Conservation (phyloP, 257 asterid species). For the Datura wrightii region DNA sequence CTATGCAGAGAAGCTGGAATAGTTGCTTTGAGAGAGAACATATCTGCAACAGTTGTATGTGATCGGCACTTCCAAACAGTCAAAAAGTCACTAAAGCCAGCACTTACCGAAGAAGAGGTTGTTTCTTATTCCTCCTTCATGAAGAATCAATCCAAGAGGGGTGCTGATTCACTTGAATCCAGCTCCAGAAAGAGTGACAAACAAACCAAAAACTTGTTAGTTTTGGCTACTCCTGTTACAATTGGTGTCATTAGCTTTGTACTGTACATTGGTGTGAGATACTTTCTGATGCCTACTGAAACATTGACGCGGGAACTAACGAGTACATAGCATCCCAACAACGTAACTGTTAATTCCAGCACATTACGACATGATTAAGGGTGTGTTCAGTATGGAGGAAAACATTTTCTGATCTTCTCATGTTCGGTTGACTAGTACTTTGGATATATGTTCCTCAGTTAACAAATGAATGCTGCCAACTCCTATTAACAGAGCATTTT, state of each 20-base stretch:
- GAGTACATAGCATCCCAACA: constrained; percentile 41
- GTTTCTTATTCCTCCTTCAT: constrained; percentile 66
- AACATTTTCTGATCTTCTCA: too few relatives aligned
- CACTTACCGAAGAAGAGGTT: constrained; percentile 62
- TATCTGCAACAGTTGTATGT: constrained; percentile 68
- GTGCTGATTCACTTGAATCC: constrained; percentile 33
- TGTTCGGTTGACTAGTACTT: neutral
- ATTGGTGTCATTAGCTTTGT: constrained; percentile 42
- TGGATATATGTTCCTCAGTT: neutral
- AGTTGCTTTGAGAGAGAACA: constrained; percentile 85
- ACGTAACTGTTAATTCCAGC: neutral
- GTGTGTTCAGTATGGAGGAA: too few relatives aligned
- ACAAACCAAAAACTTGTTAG: constrained; percentile 38
- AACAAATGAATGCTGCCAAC: neutral
- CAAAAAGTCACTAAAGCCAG: constrained; percentile 65
- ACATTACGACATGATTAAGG: neutral
- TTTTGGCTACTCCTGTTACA: constrained; percentile 46
- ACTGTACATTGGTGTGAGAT: constrained; percentile 45
- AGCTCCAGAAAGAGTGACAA: constrained; percentile 32
- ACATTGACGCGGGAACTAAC: constrained; percentile 40
- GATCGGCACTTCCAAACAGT: constrained; percentile 70
- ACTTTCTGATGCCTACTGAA: constrained; percentile 30
- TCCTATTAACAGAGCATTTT: neutral
- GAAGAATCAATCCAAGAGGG: constrained; percentile 50
- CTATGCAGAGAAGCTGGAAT: constrained; percentile 91